Conservation (phyloP, 202 grass and related monocot genomes). For the Carex sylvatica region DNA sequence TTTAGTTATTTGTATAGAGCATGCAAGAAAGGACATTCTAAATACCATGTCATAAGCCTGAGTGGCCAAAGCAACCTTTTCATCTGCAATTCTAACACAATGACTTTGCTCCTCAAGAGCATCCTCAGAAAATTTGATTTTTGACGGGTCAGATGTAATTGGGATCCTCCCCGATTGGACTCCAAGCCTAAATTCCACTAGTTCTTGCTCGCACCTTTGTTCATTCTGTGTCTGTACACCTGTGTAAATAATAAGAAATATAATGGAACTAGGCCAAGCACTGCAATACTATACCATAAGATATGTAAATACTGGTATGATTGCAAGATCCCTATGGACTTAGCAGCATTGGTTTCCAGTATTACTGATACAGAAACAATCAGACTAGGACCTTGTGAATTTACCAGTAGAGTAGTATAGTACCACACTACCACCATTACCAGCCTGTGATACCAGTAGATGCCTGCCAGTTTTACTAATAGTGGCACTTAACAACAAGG, state of each 20-base stretch:
- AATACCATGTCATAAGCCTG: constrained; percentile 97
- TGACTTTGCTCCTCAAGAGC: constrained; percentile 89
- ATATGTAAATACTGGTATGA: constrained; percentile 6
- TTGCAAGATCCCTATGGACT: constrained; percentile 17
- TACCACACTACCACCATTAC: background rate
- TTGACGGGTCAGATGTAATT: constrained; percentile 60
- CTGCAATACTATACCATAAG: constrained; percentile 19
- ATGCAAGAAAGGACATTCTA: constrained; percentile 5
- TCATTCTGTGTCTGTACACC: constrained; percentile 87
- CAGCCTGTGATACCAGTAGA: background rate
- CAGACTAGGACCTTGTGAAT: background rate
- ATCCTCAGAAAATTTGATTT: constrained; percentile 88
- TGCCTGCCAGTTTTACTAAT: background rate
- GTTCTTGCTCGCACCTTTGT: constrained; percentile 89
- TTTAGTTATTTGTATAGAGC: background rate
- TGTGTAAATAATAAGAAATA: constrained; percentile 38
- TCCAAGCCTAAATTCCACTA: constrained; percentile 72
- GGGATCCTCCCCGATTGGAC: constrained; percentile 80
- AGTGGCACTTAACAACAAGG: background rate
- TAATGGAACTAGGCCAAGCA: constrained; percentile 18
- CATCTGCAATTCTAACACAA: constrained; percentile 93
- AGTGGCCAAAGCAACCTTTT: constrained; percentile 95
- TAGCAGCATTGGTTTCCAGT: background rate
- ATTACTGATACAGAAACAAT: constrained; percentile 1
- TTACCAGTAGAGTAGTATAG: background rate